Evolutionary conservation across 257 asterid genomes (phyloP).

Genomic region (Ligustrum vulgare): DNA sequence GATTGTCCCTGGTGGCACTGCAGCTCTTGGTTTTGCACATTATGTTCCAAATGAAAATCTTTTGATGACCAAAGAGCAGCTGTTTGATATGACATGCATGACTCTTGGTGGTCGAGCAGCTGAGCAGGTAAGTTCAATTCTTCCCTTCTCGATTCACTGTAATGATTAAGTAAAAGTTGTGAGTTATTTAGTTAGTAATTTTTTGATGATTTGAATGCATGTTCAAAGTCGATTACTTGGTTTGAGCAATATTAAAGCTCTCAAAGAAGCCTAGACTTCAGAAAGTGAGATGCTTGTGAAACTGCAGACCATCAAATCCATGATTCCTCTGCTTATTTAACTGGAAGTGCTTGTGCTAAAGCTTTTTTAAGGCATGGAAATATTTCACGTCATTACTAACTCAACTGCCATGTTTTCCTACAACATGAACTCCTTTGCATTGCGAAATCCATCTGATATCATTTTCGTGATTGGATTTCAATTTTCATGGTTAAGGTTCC

Average conservation of each 20-base stretch:
- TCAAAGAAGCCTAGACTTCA: not conserved
- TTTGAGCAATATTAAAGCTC: not conserved
- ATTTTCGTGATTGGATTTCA: not conserved
- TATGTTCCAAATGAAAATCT: constrained; percentile 82
- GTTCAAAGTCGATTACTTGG: not conserved
- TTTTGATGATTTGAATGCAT: not conserved
- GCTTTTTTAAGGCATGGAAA: not conserved
- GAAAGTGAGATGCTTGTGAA: not conserved
- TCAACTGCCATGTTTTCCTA: not conserved
- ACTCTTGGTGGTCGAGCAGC: constrained; percentile 93
- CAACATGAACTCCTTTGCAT: not conserved
- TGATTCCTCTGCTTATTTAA: not conserved
- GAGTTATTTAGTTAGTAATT: not conserved
- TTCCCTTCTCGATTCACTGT: not conserved
- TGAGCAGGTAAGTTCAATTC: constrained; percentile 65
- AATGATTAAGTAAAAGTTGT: not conserved
- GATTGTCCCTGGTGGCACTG: constrained; percentile 89
- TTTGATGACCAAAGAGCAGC: constrained; percentile 80
- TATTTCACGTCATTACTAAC: too few relatives aligned
- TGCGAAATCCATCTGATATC: not conserved
- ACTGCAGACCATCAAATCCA: not conserved
- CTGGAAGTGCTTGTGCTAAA: not conserved
- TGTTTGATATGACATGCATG: constrained; percentile 89
- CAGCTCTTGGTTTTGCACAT: constrained; percentile 91
- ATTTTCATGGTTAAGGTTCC: not conserved